phyloP scores from a whole-genome alignment of 257 asterid genomes.

The Knoxia roxburghii region DNA sequence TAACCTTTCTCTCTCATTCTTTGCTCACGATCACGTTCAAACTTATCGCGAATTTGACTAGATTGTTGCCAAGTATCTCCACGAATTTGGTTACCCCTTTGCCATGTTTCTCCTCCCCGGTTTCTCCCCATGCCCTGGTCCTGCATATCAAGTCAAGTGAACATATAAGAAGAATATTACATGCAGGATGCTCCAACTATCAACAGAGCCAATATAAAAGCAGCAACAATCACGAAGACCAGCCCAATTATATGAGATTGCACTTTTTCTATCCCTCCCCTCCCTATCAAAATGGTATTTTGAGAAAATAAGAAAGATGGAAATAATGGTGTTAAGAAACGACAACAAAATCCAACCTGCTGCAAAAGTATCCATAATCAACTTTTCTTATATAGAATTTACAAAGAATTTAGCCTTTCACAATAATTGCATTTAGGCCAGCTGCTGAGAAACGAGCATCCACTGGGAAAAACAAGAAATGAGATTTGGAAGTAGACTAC shows the following conservation, averaged over 20 bases:
- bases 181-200: not conserved
- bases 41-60: slow-evolving; percentile 78
- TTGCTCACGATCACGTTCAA: slow-evolving; percentile 86
- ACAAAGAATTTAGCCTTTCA: not conserved
- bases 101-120: slow-evolving; percentile 48
- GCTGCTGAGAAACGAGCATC: not conserved
- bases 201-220: not conserved
- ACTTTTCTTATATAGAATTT: not conserved
- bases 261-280: not conserved
- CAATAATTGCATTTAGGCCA: too few relatives aligned
- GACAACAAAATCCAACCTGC: not conserved
- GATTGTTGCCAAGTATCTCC: slow-evolving; percentile 56
- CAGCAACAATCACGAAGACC: not conserved
- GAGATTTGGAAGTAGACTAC: not conserved
- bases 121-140: slow-evolving; percentile 43
- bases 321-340: not conserved
- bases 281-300: not conserved
- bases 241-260: not conserved
- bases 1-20: slow-evolving; percentile 86
- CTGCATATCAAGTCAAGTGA: slow-evolving; percentile 29
- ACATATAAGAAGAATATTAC: not conserved
- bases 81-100: slow-evolving; percentile 64
- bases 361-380: not conserved
- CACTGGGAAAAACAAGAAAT: not conserved
- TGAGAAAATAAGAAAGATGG: not conserved